phyloP scores from a whole-genome alignment of 2,329 filamentous ascomycete species.

The Epichloe uncinata region DNA sequence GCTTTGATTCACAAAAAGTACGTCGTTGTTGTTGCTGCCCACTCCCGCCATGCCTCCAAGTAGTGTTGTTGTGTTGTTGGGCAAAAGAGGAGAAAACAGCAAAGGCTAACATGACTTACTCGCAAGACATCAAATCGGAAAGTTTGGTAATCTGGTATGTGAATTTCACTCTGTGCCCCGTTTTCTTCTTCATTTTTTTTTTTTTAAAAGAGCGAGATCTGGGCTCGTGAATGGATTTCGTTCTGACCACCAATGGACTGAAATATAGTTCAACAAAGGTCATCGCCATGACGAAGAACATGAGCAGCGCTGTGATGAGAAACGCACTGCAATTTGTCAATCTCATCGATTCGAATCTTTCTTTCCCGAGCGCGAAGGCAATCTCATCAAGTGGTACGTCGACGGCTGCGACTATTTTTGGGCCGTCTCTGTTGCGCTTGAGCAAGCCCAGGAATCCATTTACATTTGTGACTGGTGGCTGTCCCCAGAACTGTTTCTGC shows the following conservation, averaged over 20 bases:
- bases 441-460: constrained; percentile 80
- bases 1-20: constrained; percentile 47
- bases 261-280: constrained; percentile 57
- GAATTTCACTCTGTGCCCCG: not conserved
- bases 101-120: not conserved
- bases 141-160: constrained; percentile 46
- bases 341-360: constrained; percentile 79
- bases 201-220: constrained; percentile 4
- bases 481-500: constrained; percentile 74
- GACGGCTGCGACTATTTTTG: constrained; percentile 93
- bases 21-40: constrained; percentile 10
- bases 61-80: not conserved
- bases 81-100: not conserved
- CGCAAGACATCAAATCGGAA: constrained; percentile 41
- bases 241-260: not conserved
- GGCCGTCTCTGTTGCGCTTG: constrained; percentile 81
- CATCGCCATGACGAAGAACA: constrained; percentile 92
- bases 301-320: constrained; percentile 70
- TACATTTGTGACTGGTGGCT: constrained; percentile 98
- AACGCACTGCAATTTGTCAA: constrained; percentile 58
- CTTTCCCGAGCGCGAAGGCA: constrained; percentile 74
- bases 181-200: not conserved
- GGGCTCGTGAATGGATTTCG: not conserved
- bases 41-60: not conserved
- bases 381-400: constrained; percentile 92